phyloP scores from a whole-genome alignment of 352 stramenopile species.

The Phytophthora melonis region DNA sequence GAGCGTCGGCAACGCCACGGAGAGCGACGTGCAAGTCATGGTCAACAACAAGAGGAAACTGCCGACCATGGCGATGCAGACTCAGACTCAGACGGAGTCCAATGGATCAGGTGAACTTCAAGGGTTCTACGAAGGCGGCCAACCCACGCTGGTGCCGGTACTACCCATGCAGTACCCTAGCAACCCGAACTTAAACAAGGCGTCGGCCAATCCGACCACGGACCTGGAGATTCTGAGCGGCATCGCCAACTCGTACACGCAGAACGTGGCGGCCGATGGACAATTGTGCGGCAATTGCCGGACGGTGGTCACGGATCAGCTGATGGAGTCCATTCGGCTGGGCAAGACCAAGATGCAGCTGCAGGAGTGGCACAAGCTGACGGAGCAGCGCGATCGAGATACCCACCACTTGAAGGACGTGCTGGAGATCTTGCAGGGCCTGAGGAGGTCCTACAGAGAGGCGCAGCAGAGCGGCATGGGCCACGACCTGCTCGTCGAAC shows the following conservation, averaged over 20 bases:
- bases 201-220: conserved; percentile 49
- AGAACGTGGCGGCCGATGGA: conserved; percentile 52
- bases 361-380: conserved; percentile 57
- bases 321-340: conserved; percentile 82
- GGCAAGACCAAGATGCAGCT: conserved; percentile 77
- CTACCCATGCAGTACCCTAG: conserved; percentile 74
- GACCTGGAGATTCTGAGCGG: conserved; percentile 86
- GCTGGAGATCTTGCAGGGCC: conserved; percentile 52
- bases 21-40: conserved; percentile 31
- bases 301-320: conserved; percentile 73
- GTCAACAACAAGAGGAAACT: conserved; percentile 68
- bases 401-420: conserved; percentile 73
- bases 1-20: conserved; percentile 16
- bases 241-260: conserved; percentile 87
- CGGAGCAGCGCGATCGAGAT: conserved; percentile 73
- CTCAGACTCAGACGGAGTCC: conserved; percentile 21
- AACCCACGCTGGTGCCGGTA: conserved; percentile 54
- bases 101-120: conserved; percentile 47
- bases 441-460: conserved; percentile 65
- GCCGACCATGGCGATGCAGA: conserved; percentile 36
- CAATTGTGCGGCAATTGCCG: conserved; percentile 72
- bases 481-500: conserved; percentile 66
- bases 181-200: conserved; percentile 30
- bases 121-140: conserved; percentile 66
- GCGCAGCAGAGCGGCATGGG: conserved; percentile 55